Evolutionary conservation across 164 flowering plant species (phyloP).

Genomic region (Kalanchoe fedtschenkoi): DNA sequence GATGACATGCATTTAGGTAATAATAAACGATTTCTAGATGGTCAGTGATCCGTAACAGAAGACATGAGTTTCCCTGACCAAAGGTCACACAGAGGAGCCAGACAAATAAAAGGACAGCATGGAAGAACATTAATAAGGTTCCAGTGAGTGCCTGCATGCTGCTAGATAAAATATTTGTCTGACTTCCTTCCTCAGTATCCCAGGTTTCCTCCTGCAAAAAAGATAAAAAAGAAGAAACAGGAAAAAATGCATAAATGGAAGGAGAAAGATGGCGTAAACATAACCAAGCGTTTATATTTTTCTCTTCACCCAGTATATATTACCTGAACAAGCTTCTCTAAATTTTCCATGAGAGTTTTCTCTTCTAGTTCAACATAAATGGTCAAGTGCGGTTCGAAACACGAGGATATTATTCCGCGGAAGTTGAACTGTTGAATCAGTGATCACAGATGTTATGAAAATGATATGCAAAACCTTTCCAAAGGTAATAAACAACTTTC

Average conservation of each 20-base stretch:
- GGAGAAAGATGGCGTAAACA: background rate
- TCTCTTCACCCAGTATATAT: background rate
- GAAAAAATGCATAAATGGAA: background rate
- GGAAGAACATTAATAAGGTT: background rate
- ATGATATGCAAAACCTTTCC: background rate
- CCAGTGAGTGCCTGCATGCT: conserved; percentile 71
- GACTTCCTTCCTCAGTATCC: conserved; percentile 96
- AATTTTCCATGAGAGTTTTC: conserved; percentile 83
- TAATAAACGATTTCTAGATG: no score
- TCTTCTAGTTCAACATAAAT: conserved; percentile 91
- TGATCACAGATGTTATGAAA: background rate
- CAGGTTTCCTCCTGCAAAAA: conserved; percentile 79
- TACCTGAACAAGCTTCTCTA: conserved; percentile 97
- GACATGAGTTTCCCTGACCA: background rate
- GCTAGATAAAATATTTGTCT: conserved; percentile 82
- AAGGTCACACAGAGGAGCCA: background rate
- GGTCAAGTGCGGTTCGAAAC: conserved; percentile 86
- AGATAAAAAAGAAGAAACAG: background rate
- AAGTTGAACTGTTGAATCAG: conserved; percentile 65
- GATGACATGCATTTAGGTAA: no score
- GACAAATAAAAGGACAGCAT: background rate
- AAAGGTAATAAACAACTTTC: background rate
- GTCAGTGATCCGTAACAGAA: no score
- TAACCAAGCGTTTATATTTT: background rate
- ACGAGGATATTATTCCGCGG: conserved; percentile 89